Evolutionary conservation across 2,329 filamentous ascomycete genomes (phyloP).

Genomic region (Colletotrichum cuscutae): DNA sequence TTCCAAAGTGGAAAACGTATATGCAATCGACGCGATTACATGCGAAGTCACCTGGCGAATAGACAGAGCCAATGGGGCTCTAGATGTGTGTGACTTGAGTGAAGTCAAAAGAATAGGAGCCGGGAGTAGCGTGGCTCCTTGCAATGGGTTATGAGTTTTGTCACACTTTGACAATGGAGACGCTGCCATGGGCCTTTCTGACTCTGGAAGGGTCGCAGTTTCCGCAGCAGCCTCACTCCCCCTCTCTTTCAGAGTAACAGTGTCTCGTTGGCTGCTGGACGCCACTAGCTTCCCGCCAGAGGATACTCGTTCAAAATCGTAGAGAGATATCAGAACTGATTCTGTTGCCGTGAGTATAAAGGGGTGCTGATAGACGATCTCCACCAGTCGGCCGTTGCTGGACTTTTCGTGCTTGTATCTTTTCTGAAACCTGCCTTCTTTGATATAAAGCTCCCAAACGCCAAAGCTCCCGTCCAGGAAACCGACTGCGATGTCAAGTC

Average conservation of each 20-base stretch:
- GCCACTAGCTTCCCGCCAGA: not conserved
- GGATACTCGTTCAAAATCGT: slow-evolving; percentile 64
- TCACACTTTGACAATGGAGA: not conserved
- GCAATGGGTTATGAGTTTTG: not conserved
- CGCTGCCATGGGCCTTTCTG: slow-evolving; percentile 13
- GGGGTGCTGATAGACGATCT: slow-evolving; percentile 77
- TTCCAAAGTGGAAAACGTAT: slow-evolving; percentile 79
- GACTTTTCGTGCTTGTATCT: slow-evolving; percentile 71
- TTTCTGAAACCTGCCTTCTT: slow-evolving; percentile 53
- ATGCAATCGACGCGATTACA: slow-evolving; percentile 86
- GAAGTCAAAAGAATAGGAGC: slow-evolving; percentile 76
- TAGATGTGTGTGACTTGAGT: slow-evolving; percentile 82
- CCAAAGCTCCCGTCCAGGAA: slow-evolving; percentile 78
- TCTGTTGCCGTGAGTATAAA: slow-evolving; percentile 84
- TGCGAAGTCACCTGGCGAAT: slow-evolving; percentile 73
- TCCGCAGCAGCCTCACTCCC: slow-evolving; percentile 16
- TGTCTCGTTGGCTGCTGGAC: slow-evolving; percentile 4
- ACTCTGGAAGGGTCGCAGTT: slow-evolving; percentile 13
- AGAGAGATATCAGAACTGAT: slow-evolving; percentile 79
- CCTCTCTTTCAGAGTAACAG: not conserved
- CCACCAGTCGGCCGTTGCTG: slow-evolving; percentile 72
- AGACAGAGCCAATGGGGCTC: slow-evolving; percentile 83
- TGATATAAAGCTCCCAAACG: slow-evolving; percentile 70
- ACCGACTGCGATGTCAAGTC: slow-evolving; percentile 73
- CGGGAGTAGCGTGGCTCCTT: slow-evolving; percentile 31